Base-by-base conservation (phyloP, 2,329 filamentous ascomycete species). In the Fusarium sp. region DNA sequence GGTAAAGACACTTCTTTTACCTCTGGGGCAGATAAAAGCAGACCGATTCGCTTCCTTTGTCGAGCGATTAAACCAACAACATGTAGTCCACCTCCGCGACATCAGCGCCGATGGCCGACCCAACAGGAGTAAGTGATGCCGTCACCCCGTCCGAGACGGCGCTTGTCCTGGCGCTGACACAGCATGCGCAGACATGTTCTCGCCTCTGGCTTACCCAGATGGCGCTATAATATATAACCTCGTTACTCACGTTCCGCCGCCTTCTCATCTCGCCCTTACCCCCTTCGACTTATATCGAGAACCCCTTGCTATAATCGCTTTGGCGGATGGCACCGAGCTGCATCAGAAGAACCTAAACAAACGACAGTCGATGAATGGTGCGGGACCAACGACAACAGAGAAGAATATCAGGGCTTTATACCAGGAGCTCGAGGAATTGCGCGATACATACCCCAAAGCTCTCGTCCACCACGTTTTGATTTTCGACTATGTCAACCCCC, bases 241-340 rank as follows among this genome's bases (percentile, higher is more conserved):
- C 67, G 90, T 92, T 61, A 94, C 92, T 65, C 91, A 94, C 75
- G 85, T 92, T 58, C 92, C 94, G 25, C 90, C 92, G n/a, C 86
- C 90, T 32, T 93, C 93, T 32, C 93, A 97, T 77, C 84, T 93
- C 45, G 87, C 93, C 22, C 83, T 97, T 42, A 92, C 92, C 40
- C 94, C 96, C 2, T 98, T 98, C 83, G 96, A 99, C 79, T 84
- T 95, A 45, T 97, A 93, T 79, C 88, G 94, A 74, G 93, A 97
- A 78, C 92, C 94, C 11, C 85, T 98, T 57, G 88, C 92, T 54
- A 86, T 98, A 27, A 87, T 99, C 67, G 95, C 93, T 5, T 85
- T 98, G 62, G 92, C 93, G 18, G 95, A 98, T 80, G 94, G 92
- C 49, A 81, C 83, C 42, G 93, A 97, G 79, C 84, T 93, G 27